Conservation (phyloP, 352 stramenopile species). For the Salisapilia sapeloensis region DNA sequence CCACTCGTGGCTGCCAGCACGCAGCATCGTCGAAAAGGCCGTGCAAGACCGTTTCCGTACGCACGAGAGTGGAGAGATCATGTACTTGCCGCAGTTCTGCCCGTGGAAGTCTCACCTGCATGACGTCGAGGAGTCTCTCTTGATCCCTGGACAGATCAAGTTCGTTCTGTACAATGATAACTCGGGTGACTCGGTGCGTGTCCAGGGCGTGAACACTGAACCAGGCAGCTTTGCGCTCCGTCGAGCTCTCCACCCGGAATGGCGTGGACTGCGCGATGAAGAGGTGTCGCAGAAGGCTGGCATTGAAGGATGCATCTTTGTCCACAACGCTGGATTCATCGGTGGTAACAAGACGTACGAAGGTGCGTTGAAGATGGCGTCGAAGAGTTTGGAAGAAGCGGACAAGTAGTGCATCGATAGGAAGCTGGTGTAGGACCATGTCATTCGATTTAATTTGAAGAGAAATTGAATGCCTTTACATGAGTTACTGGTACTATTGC, state of each 20-base stretch:
- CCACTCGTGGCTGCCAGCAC: conserved; percentile 87
- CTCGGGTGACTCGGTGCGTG: conserved; percentile 85
- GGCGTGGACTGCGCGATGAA: conserved; percentile 89
- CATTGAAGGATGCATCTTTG: conserved; percentile 92
- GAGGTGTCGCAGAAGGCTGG: conserved; percentile 78
- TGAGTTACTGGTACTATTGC: too few species aligned
- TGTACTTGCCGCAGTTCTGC: conserved; percentile 84
- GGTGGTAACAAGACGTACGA: conserved; percentile 93
- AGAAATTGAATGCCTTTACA: too few species aligned
- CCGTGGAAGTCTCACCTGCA: conserved; percentile 95
- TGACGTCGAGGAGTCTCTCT: conserved; percentile 87
- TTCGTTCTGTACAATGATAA: conserved; percentile 95
- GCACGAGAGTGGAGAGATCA: conserved; percentile 87
- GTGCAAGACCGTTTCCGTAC: conserved; percentile 75
- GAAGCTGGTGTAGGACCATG: too few species aligned
- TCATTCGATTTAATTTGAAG: too few species aligned
- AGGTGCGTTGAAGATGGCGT: conserved; percentile 91
- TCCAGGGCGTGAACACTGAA: conserved; percentile 92
- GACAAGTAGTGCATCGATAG: too few species aligned
- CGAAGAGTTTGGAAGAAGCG: conserved; percentile 33
- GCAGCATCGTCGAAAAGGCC: conserved; percentile 86
- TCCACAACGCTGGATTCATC: conserved; percentile 98
- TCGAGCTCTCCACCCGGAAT: conserved; percentile 79
- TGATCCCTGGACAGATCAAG: conserved; percentile 84
- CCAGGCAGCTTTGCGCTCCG: conserved; percentile 88